Evolutionary conservation across 305 asterid genomes (phyloP), one percentile per base, ranked within the genome.

Genomic region (Fraxinus paxiana): DNA sequence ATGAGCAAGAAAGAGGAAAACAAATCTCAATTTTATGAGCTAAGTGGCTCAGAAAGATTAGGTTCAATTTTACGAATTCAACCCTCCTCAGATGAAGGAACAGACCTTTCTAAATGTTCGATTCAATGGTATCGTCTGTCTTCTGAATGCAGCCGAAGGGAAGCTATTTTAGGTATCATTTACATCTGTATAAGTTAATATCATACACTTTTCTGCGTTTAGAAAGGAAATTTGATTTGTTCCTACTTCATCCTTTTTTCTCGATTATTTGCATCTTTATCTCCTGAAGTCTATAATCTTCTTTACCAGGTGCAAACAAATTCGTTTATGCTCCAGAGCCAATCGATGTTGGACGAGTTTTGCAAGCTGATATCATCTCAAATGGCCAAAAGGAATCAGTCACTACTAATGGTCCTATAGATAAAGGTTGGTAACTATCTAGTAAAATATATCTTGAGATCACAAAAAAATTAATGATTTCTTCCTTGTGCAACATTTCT

Each of bases 251-350:
- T 7, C 54, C 31, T 56, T 38, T 59, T n/a, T 34, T 67, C 20
- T 4, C 2, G 18, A 5, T 46, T 69, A 73, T 35, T 48, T 74
- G 48, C 46, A 82, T 73, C 17, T 59, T 81, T 33, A 77, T 74
- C 75, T 67, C 54, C 37, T n/a, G 34, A 43, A 24, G 63, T 88
- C 18, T 20, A 5, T 61, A 18, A n/a, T 76, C 48, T 77, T 22
- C 75, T 70, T 77, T 28, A 20, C 33, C 72, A 96, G 99, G 97
- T 84, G 99, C 99, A 12, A 90, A 88, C 88, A 96, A 96, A 86
- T 86, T 81, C 18, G 88, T 91, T 77, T 96, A 96, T 85, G 99
- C 99, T 83, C 99, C 98, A 0, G 99, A 96, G 86, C 99, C 99
- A 1, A 92, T 94, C 76, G 99, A 96, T 72, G 90, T 96, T 28